Evolutionary conservation across 1,284 basidiomycete genomes (phyloP).

Genomic region (Cystobasidiaceae sp.): DNA sequence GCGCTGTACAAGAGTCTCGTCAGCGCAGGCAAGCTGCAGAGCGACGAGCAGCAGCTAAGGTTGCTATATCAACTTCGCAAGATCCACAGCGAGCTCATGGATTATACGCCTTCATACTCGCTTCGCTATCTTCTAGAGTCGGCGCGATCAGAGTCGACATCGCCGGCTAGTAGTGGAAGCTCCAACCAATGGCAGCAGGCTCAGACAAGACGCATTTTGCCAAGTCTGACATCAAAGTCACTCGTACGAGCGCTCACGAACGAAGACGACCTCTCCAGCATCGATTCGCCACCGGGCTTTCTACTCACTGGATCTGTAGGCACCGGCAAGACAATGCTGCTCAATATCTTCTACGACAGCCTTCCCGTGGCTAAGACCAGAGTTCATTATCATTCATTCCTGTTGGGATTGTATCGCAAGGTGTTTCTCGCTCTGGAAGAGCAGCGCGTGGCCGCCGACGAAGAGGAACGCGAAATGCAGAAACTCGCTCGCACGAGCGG

Average conservation of each 20-base stretch:
- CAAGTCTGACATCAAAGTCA: slow-evolving; percentile 34
- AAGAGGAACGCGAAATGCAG: slow-evolving; percentile 44
- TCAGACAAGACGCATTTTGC: slow-evolving; percentile 36
- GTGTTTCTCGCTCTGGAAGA: slow-evolving; percentile 56
- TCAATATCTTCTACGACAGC: slow-evolving; percentile 61
- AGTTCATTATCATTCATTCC: slow-evolving; percentile 64
- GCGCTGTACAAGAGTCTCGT: slow-evolving; percentile 53
- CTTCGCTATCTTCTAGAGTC: slow-evolving; percentile 41
- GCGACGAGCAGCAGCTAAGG: slow-evolving; percentile 62
- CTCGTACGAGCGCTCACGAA: slow-evolving; percentile 57
- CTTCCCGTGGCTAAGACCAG: slow-evolving; percentile 60
- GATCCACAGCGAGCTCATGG: slow-evolving; percentile 52
- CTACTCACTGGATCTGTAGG: slow-evolving; percentile 55
- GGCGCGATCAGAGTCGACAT: slow-evolving; percentile 17
- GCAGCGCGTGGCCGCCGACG: slow-evolving; percentile 48
- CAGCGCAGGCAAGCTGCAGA: slow-evolving; percentile 54
- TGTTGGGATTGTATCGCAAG: slow-evolving; percentile 63
- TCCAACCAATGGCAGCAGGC: slow-evolving; percentile 11
- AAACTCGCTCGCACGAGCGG: slow-evolving; percentile 32
- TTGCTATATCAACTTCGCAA: slow-evolving; percentile 58
- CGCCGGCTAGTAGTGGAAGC: not conserved
- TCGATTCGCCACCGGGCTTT: slow-evolving; percentile 57
- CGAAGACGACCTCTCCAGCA: slow-evolving; percentile 57
- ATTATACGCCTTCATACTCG: slow-evolving; percentile 54
- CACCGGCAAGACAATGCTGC: slow-evolving; percentile 58